Percentiles rank a stretch among this genome's conserved stretches.
These are phyloP conservation scores for Penicillium sp. DNA, from an alignment of 2,329 filamentous ascomycete species.

Conservation along the genomic window DNA sequence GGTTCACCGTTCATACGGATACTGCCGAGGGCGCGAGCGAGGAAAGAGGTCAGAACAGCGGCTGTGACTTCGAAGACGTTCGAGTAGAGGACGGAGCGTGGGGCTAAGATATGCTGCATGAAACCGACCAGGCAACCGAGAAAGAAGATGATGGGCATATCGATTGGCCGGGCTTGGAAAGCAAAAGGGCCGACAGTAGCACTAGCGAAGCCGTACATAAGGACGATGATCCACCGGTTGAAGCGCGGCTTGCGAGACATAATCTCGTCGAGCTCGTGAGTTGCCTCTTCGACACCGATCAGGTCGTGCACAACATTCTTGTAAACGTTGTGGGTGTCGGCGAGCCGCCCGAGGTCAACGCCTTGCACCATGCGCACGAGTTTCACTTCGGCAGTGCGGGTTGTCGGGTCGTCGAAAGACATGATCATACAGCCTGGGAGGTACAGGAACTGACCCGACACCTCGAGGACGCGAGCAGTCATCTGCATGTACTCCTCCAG, in stretches of 20 bases:
- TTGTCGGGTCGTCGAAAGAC: conserved; percentile 66
- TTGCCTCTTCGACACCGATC: conserved; percentile 49
- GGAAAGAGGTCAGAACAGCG: conserved; percentile 66
- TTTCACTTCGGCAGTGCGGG: conserved; percentile 50
- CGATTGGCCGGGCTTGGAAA: conserved; percentile 74
- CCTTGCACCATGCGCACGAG: conserved; percentile 45
- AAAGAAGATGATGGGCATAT: conserved; percentile 74
- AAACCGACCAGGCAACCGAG: conserved; percentile 73
- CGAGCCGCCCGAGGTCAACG: conserved; percentile 47
- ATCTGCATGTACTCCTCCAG: conserved; percentile 89
- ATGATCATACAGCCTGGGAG: conserved; percentile 94
- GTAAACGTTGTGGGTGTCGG: conserved; percentile 49
- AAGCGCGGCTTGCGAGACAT: conserved; percentile 58
- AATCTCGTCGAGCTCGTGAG: conserved; percentile 52
- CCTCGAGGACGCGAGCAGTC: conserved; percentile 82
- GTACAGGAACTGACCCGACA: conserved; percentile 88
- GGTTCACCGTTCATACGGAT: conserved; percentile 43
- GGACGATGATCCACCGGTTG: conserved; percentile 55
- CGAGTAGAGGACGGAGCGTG: conserved; percentile 66
- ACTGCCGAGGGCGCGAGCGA: conserved; percentile 67
- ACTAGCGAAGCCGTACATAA: conserved; percentile 73
- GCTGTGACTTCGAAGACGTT: conserved; percentile 68
- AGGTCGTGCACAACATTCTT: conserved; percentile 52
- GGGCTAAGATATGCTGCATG: conserved; percentile 73
- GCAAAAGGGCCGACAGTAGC: conserved; percentile 76